phyloP scores from a whole-genome alignment of 2,329 filamentous ascomycete species.

The Stenocarpella maydis region DNA sequence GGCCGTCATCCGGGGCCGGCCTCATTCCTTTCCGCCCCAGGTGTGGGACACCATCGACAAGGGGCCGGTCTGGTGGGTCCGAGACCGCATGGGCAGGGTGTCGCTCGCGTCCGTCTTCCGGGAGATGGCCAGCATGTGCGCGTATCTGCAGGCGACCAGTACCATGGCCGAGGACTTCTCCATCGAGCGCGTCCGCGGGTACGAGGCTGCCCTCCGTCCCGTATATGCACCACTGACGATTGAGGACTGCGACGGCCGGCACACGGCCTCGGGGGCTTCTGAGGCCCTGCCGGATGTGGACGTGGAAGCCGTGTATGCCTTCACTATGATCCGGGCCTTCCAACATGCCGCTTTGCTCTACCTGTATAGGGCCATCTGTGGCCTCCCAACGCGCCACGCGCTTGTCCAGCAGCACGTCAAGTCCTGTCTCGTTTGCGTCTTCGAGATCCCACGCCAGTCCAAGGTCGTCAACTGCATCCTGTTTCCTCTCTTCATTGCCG shows the following conservation, averaged over 20 bases:
- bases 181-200: slow-evolving; percentile 41
- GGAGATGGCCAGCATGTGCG: slow-evolving; percentile 43
- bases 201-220: slow-evolving; percentile 41
- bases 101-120: slow-evolving; percentile 47
- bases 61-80: slow-evolving; percentile 53
- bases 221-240: slow-evolving; percentile 41
- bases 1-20: slow-evolving; percentile 48
- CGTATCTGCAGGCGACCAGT: slow-evolving; percentile 40
- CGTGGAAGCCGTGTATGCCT: slow-evolving; percentile 45
- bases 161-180: slow-evolving; percentile 40
- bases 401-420: slow-evolving; percentile 51
- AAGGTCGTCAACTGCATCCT: slow-evolving; percentile 51
- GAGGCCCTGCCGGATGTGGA: slow-evolving; percentile 31
- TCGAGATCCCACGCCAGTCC: slow-evolving; percentile 46
- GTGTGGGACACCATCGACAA: slow-evolving; percentile 51
- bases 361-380: slow-evolving; percentile 52
- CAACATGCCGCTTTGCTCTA: slow-evolving; percentile 52
- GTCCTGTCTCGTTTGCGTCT: slow-evolving; percentile 47
- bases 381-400: slow-evolving; percentile 47
- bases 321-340: slow-evolving; percentile 50
- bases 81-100: slow-evolving; percentile 45
- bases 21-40: slow-evolving; percentile 47
- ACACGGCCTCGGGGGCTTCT: slow-evolving; percentile 14
- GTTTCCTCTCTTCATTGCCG: slow-evolving; percentile 49
- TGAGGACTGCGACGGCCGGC: slow-evolving; percentile 37